Base-by-base conservation (phyloP, 805 yeast genomes). In the Debaryomyces tyrocola region DNA sequence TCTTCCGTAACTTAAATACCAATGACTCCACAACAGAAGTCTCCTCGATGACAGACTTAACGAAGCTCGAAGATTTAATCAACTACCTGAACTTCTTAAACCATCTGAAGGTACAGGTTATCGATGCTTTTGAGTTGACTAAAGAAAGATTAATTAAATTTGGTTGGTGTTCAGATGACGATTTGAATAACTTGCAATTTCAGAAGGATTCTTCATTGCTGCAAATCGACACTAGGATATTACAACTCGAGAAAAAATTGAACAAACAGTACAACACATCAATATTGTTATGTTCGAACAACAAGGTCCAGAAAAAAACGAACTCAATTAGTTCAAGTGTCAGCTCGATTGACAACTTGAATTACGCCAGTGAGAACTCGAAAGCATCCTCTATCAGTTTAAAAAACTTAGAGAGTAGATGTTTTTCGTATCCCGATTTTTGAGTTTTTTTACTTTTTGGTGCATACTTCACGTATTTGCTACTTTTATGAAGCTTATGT, bases 131-230 rank as follows among this genome's bases (percentile, higher is more conserved):
- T 50, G 66, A 60, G 33, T 50, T 57, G 20, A 66, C 77, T 15
- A 65, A 56, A 43, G 51, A 56, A 36, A 60, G 68, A 42, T 60
- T 73, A 44, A 45, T 48, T 24, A 60, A 59, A 38, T 63, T 69
- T 29, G 77, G 77, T 2, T 73, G 77, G 77, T 71, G 76, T 51
- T 69, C 74, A 2, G 56, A 50, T 37, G 67, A 69, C 49, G 77
- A 73, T 55, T 60, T 72, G 51, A 63, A 69, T 47, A 71, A 69
- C 56, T 56, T 72, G 41, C 63, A 61, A 44, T 55, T 70, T 50
- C 75, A 73, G 52, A 64, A 65, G 46, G 74, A 66, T 46, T 49
- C 66, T n/a, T 63, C 68, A 37, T 47, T 65, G 43, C 58, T 66
- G 43, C 73, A 70, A 55, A 63, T 72, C 40, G 73, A 72, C 52